Conservation (phyloP, 2,329 filamentous ascomycete species). For the Colletotrichum chrysophilum region DNA sequence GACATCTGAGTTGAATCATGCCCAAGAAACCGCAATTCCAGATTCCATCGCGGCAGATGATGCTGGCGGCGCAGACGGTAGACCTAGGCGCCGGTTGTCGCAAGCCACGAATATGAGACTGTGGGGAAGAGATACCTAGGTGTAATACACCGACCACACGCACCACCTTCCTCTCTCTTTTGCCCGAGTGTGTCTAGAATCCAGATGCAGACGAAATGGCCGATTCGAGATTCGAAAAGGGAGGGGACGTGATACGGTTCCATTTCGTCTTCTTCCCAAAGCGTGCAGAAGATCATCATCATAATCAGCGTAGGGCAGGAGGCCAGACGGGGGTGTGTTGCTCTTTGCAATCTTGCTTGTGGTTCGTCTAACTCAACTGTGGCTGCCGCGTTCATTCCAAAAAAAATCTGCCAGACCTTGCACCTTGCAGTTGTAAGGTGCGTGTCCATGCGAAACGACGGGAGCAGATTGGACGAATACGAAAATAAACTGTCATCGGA, state of each 20-base stretch:
- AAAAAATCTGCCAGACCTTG: neutral
- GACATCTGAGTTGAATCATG: neutral
- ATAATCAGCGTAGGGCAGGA: conserved; percentile 7
- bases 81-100: neutral
- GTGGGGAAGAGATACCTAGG: neutral
- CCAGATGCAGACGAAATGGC: neutral
- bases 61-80: neutral
- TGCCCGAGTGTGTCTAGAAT: neutral
- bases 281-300: neutral
- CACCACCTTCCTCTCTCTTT: neutral
- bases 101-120: neutral
- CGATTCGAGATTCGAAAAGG: neutral
- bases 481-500: conserved; percentile 16
- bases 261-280: neutral
- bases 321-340: neutral
- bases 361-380: neutral
- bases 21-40: neutral
- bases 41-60: neutral
- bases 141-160: neutral
- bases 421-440: neutral
- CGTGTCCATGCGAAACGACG: neutral
- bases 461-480: neutral
- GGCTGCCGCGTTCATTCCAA: neutral
- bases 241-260: neutral
- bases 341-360: neutral